Evolutionary conservation across 441 rosid species (phyloP).

Genomic region (Gossypium gossypioides): DNA sequence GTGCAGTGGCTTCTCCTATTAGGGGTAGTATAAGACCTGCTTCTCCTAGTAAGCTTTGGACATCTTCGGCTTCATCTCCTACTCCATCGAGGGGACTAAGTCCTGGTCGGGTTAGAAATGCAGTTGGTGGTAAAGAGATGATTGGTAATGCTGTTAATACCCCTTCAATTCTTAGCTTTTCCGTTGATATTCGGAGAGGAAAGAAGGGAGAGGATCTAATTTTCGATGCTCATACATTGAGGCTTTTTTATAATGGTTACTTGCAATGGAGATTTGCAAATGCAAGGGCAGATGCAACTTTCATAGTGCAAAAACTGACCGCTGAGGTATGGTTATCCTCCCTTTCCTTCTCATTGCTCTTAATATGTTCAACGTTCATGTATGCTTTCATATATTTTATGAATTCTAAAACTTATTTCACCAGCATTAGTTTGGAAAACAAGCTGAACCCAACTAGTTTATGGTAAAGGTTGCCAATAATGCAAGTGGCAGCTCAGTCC

Average conservation of each 20-base stretch:
- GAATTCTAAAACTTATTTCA: neutral
- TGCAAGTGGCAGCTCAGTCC: neutral
- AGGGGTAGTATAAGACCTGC: constrained; percentile 47
- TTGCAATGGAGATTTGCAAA: constrained; percentile 61
- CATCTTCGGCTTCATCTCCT: constrained; percentile 30
- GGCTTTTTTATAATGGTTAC: constrained; percentile 57
- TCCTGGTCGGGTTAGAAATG: constrained; percentile 47
- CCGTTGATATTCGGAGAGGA: constrained; percentile 62
- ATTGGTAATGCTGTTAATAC: constrained; percentile 30
- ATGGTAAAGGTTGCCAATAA: neutral
- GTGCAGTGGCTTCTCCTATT: constrained; percentile 42
- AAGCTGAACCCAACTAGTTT: neutral
- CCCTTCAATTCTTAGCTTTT: constrained; percentile 61
- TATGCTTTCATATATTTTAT: neutral
- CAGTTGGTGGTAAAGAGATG: constrained; percentile 18
- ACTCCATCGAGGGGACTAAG: constrained; percentile 35
- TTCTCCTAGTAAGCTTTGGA: constrained; percentile 60
- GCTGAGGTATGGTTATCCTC: constrained; percentile 41
- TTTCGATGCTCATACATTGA: constrained; percentile 52
- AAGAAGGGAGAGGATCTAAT: constrained; percentile 51
- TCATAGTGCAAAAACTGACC: constrained; percentile 38
- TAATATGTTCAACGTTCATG: neutral
- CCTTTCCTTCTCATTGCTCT: neutral
- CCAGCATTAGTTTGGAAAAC: neutral
- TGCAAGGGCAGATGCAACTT: constrained; percentile 54